Conservation (phyloP, 345 rosid species). For the Euphorbia pulcherrima region DNA sequence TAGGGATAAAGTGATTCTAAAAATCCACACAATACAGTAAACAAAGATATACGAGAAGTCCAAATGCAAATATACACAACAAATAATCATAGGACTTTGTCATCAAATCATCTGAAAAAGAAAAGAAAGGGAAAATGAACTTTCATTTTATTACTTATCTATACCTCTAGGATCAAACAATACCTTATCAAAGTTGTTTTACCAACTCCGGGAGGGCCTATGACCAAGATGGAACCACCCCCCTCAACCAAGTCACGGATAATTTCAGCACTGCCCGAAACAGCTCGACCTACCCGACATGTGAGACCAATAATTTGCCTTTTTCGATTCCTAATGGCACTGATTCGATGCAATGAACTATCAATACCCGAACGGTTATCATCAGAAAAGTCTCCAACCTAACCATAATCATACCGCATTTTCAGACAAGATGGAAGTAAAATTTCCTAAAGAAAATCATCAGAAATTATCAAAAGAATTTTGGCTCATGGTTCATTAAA, state of each 20-base stretch:
- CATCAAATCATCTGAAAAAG: background rate
- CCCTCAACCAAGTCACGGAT: slow-evolving; percentile 77
- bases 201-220: slow-evolving; percentile 95
- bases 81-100: background rate
- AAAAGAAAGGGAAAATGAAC: background rate
- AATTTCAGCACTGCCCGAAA: slow-evolving; percentile 85
- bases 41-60: background rate
- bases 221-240: slow-evolving; percentile 88
- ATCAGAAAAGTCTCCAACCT: slow-evolving; percentile 97
- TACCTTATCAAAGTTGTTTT: slow-evolving; percentile 97
- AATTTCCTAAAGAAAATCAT: slow-evolving; percentile 8
- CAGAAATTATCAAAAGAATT: background rate
- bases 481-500: no score
- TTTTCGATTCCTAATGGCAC: slow-evolving; percentile 91
- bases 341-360: slow-evolving; percentile 87
- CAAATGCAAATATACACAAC: background rate
- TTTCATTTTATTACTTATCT: background rate
- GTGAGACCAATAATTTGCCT: slow-evolving; percentile 84
- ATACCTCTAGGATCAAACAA: background rate
- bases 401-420: slow-evolving; percentile 18
- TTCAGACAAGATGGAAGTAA: slow-evolving; percentile 14
- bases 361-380: slow-evolving; percentile 90
- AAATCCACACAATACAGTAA: background rate
- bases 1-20: background rate
- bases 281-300: slow-evolving; percentile 90